Conservation (phyloP, 2,329 filamentous ascomycete species). For the Colletotrichum neosansevieriae region DNA sequence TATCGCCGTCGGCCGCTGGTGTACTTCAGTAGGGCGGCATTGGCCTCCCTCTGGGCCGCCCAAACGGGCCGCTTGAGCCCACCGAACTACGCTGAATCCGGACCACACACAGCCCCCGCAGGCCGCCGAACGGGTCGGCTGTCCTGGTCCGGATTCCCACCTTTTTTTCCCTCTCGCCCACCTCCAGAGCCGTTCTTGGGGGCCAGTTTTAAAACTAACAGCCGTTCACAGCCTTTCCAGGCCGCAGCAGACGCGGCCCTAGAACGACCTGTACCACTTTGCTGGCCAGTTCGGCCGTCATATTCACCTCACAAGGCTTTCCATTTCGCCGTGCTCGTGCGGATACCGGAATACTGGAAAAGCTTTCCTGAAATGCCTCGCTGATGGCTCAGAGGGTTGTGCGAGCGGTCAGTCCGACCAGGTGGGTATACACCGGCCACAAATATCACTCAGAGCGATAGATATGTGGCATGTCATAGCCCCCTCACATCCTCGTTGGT, state of each 20-base stretch:
- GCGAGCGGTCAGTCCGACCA: conserved; percentile 1
- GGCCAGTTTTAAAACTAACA: not conserved
- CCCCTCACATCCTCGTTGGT: conserved; percentile 8
- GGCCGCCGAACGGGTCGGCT: conserved; percentile 38
- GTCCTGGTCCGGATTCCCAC: conserved; percentile 7
- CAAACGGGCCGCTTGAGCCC: conserved; percentile 37
- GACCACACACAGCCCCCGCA: conserved; percentile 32
- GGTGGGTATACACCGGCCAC: not conserved
- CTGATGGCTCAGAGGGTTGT: conserved; percentile 17
- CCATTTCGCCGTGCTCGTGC: conserved; percentile 5
- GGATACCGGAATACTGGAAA: not conserved
- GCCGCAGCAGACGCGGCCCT: conserved; percentile 27
- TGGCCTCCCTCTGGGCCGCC: conserved; percentile 24
- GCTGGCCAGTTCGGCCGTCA: conserved; percentile 14
- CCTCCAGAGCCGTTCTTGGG: not conserved
- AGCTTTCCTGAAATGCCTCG: conserved; percentile 16
- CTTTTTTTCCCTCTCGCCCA: not conserved
- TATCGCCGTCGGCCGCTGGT: conserved; percentile 9
- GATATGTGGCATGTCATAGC: not conserved
- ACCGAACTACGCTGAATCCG: conserved; percentile 28
- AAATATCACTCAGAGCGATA: not conserved
- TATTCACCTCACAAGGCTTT: conserved; percentile 35
- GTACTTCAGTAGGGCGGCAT: not conserved
- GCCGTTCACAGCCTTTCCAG: conserved; percentile 28
- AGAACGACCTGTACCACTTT: not conserved